Evolutionary conservation across 345 rosid genomes (phyloP), one percentile per base, ranked within the genome.

Genomic region (Eucalyptus pauciflora): DNA sequence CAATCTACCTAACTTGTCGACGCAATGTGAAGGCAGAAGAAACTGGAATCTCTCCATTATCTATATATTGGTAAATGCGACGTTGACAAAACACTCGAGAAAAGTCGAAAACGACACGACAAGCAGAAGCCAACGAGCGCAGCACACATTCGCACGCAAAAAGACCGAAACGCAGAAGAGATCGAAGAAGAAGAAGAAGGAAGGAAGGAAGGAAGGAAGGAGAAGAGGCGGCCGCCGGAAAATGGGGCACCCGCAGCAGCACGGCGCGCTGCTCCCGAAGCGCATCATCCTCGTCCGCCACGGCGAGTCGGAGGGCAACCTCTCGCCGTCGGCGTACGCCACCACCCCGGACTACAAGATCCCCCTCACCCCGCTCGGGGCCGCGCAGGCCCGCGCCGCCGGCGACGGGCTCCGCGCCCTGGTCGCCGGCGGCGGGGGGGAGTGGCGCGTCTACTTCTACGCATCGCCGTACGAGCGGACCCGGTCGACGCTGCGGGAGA

Each of bases 381-480:
- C 90, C 60, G 58, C 87, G 2, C 99, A 98, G 92, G 97, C 96
- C 12, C 94, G 92, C 3, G 87, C 37, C 51, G 96, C 96, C n/a
- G 99, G 98, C 13, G 86, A 92, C 91, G 93, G 88, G n/a, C 89
- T 98, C 76, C 92, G 86, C 52, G 87, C 88, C 5, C 91, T 98
- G 67, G 89, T 95, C 88, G 93, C 98, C 15, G 54, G 86, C 13
- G 86, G 87, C 11, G 86, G 88, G 3, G 88, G 89, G 2, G 90
- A 94, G 89, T 95, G 97, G 96, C 94, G 96, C 31, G 96, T 94
- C 14, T 95, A 96, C 95, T 97, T 98, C 95, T 98, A 98, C 90
- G 99, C 95, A 1, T 97, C 99, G 3, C 99, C 99, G 5, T 98
- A 98, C 90, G 96, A 96, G 69, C 95, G 99, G 48, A 95, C 99